Evolutionary conservation across 495 filamentous ascomycete genomes (phyloP), one percentile per base, ranked within the genome.

Genomic region (Symbiotaphrina buchneri): DNA sequence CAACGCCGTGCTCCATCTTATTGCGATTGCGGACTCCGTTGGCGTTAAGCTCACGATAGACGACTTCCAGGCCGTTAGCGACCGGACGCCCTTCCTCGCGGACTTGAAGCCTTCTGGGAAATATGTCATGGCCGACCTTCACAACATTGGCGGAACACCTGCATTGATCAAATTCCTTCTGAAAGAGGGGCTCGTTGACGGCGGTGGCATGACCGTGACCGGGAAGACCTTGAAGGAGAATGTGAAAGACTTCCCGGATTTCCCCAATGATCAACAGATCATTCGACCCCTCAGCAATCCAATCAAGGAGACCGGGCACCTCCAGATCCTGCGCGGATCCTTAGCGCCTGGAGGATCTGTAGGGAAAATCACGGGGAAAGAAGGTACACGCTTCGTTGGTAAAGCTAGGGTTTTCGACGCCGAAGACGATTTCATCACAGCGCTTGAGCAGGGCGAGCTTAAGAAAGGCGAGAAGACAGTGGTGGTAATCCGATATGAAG

Each of bases 351-450:
- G 76, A 36, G 87, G 87, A 31, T 76, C 68, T 39, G 87, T 97
- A 10, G 87, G 85, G 38, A 97, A 97, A 61, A 97, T 97, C 52
- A 97, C 87, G 6, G 87, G 87, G 37, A 97, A 97, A 55, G 87
- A 97, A 50, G 87, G 87, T 14, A 63, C 74, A n/a, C 51, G 58
- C 6, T 97, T 97, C 56, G 74, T 62, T 11, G 87, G 87, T 33
- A 83, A 69, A 41, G 87, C 87, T 21, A 74, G 71, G 38, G 78
- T 79, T 42, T 97, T 80, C 54, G 74, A 97, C 49, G 62, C 35
- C 15, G 54, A 58, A 37, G 54, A 58, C 32, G 50, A 48, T 35
- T 58, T 58, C 43, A 49, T 57, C 32, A 27, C 40, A 15, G 51
- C 54, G 0, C 43, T 58, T 18, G 54, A 58, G 39, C 56, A 61